Conservation (phyloP, 2,329 filamentous ascomycete species). For the Blumeriella jaapii region DNA sequence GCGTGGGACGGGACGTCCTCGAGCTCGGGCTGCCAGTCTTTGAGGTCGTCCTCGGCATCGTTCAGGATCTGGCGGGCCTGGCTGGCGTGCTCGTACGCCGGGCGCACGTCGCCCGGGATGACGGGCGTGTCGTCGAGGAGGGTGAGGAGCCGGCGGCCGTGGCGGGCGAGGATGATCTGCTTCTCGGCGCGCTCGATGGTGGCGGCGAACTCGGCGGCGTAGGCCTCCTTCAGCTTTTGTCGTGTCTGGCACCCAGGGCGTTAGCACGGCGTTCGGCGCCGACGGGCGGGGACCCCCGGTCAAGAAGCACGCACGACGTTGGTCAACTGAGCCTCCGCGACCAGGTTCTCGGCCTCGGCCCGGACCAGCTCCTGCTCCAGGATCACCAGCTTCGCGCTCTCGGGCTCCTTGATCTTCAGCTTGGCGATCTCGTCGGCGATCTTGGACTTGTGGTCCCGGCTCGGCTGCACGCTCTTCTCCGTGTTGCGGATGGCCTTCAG, state of each 20-base stretch:
- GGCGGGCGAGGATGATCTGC: constrained; percentile 85
- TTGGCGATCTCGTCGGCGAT: constrained; percentile 86
- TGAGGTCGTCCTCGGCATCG: constrained; percentile 82
- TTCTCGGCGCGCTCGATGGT: constrained; percentile 96
- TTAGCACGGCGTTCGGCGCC: constrained; percentile 4
- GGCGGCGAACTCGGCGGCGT: constrained; percentile 75
- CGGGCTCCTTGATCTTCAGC: constrained; percentile 84
- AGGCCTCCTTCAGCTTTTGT: constrained; percentile 92
- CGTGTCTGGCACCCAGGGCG: constrained; percentile 51
- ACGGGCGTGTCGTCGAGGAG: constrained; percentile 84
- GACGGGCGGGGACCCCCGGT: constrained; percentile 28
- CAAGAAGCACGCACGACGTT: constrained; percentile 88
- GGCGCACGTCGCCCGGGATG: constrained; percentile 69
- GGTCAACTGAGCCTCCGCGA: constrained; percentile 90
- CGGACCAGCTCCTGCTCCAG: constrained; percentile 94
- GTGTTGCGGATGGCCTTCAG: constrained; percentile 93
- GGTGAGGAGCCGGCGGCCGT: constrained; percentile 73
- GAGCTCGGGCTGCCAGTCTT: constrained; percentile 47
- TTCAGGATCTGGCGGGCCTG: constrained; percentile 79
- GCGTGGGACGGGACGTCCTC: constrained; percentile 22
- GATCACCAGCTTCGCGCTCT: constrained; percentile 67
- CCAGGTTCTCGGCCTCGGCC: constrained; percentile 89
- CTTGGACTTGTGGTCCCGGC: constrained; percentile 75
- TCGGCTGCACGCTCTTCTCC: constrained; percentile 89
- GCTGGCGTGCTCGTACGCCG: constrained; percentile 51